These are phyloP conservation scores for Catharanthus roseus DNA, from an alignment of 257 asterid species.

Conservation along the genomic window DNA sequence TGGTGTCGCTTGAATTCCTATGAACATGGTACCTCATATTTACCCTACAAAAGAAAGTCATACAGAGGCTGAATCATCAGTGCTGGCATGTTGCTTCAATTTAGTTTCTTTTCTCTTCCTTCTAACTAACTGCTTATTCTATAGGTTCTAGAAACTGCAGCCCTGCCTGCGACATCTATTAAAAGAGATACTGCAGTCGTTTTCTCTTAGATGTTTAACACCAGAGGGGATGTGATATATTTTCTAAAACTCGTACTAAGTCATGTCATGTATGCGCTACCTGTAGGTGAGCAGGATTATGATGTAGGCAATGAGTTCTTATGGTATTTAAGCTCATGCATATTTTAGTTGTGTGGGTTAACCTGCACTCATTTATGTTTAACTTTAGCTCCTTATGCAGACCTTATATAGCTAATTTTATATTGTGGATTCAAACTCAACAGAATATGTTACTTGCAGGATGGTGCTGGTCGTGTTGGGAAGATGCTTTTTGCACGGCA, in stretches of 20 bases:
- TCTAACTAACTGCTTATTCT: background rate
- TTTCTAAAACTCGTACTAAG: background rate
- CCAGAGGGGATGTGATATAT: background rate
- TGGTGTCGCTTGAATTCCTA: no score
- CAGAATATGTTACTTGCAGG: conserved; percentile 40
- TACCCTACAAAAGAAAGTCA: background rate
- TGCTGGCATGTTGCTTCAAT: background rate
- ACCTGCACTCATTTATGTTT: background rate
- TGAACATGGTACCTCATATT: background rate
- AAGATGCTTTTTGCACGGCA: conserved; percentile 95
- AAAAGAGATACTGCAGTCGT: background rate
- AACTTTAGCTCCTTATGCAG: background rate
- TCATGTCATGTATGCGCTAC: background rate
- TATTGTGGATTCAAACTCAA: conserved; percentile 8
- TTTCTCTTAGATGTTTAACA: no score
- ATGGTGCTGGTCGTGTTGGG: conserved; percentile 98
- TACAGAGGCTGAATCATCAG: background rate
- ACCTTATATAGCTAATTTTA: conserved; percentile 6
- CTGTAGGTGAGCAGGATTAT: background rate
- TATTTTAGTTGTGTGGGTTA: background rate
- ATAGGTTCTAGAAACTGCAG: background rate
- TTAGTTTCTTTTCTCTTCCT: background rate
- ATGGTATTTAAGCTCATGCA: background rate
- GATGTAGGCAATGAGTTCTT: background rate
- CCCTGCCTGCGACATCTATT: background rate